Conservation (phyloP, 176 grass and related monocot genomes). For the Lolium multiflorum region DNA sequence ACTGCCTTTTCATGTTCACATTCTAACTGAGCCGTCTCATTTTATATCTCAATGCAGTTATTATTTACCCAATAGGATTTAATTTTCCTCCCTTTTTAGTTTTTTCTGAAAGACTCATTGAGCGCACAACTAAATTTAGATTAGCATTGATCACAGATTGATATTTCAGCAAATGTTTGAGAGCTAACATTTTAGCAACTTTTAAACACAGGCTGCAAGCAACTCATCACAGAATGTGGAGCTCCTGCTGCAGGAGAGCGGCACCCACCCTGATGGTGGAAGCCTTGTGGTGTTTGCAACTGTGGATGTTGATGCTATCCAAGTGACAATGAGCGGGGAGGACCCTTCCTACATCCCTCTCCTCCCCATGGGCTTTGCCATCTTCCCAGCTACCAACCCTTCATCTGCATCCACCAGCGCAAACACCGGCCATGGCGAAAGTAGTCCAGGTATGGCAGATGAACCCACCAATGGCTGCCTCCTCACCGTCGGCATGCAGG, state of each 20-base stretch:
- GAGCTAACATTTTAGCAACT: not conserved
- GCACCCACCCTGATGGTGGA: slow-evolving; percentile 76
- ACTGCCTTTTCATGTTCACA: not conserved
- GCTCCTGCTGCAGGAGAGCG: slow-evolving; percentile 98
- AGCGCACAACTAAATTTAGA: not conserved
- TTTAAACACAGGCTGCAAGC: slow-evolving; percentile 70
- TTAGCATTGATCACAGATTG: not conserved
- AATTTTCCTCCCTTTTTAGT: not conserved
- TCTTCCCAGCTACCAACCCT: slow-evolving; percentile 67
- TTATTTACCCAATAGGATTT: not conserved
- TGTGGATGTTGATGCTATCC: slow-evolving; percentile 85
- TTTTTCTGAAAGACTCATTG: not conserved
- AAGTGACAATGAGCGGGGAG: slow-evolving; percentile 91
- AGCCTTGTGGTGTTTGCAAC: slow-evolving; percentile 83
- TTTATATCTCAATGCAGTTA: not conserved
- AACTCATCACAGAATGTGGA: slow-evolving; percentile 97
- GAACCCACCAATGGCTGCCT: slow-evolving; percentile 59
- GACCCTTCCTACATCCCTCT: slow-evolving; percentile 92
- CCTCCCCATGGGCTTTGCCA: slow-evolving; percentile 84
- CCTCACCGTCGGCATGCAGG: slow-evolving; percentile 87
- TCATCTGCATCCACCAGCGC: slow-evolving; percentile 18
- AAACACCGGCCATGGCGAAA: slow-evolving; percentile 6
- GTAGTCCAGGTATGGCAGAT: slow-evolving; percentile 25
- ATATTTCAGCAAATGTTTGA: not conserved
- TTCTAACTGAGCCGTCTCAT: not conserved